Conservation (phyloP, 2,329 filamentous ascomycete species). For the Diaporthe ilicicola region DNA sequence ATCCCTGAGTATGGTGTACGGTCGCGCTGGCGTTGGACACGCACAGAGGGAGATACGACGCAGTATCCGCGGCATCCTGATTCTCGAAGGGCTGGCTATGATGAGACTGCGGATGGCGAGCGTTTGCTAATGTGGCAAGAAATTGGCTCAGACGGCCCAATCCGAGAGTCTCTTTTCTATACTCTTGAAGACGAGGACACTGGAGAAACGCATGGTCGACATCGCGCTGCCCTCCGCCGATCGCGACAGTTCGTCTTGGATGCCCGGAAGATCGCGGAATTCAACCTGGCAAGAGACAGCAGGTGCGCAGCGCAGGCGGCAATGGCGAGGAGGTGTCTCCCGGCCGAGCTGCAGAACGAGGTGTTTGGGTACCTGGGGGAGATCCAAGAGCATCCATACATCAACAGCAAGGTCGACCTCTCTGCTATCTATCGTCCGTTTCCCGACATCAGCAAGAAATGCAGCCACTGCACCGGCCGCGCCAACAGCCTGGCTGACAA, state of each 20-base stretch:
- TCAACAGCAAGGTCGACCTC: constrained; percentile 15
- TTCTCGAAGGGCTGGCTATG: neutral
- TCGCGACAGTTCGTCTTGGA: constrained; percentile 25
- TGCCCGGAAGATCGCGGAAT: neutral
- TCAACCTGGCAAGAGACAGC: neutral
- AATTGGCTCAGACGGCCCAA: neutral
- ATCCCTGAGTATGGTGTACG: constrained; percentile 19
- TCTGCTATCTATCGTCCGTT: constrained; percentile 18
- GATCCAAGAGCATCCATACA: neutral
- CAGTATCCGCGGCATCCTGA: neutral
- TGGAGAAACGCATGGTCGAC: neutral
- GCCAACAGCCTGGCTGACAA: neutral
- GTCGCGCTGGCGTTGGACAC: neutral
- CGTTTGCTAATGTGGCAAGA: constrained; percentile 16
- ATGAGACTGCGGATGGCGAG: neutral
- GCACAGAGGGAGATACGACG: constrained; percentile 2
- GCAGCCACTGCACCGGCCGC: neutral
- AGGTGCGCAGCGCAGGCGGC: neutral
- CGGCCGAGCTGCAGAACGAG: constrained; percentile 20
- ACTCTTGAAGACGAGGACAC: neutral
- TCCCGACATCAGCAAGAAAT: neutral
- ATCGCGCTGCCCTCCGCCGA: neutral
- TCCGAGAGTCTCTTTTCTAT: neutral
- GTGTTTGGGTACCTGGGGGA: constrained; percentile 9
- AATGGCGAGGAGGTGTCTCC: constrained; percentile 5